Conservation (phyloP, 768 basidiomycete genomes). For the Psilocybe azurescens region DNA sequence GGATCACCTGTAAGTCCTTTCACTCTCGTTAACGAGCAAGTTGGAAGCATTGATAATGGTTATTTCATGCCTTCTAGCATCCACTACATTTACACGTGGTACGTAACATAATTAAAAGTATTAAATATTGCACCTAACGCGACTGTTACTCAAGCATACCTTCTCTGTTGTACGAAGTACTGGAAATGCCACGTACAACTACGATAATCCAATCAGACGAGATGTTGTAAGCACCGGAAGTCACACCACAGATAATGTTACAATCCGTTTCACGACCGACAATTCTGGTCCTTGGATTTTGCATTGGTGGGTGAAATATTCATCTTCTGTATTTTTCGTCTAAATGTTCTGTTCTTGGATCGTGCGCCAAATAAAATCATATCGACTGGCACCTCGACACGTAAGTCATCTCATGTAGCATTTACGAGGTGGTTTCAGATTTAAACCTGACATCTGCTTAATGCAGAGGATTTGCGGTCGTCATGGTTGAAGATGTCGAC, state of each 20-base stretch:
- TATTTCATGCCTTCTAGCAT: constrained; percentile 27
- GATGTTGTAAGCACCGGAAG: constrained; percentile 11
- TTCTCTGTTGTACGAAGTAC: constrained; percentile 46
- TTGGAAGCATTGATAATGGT: background rate
- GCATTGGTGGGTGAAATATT: constrained; percentile 25
- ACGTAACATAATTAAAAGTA: constrained; percentile 5
- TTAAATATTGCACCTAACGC: background rate
- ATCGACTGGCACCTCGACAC: constrained; percentile 51
- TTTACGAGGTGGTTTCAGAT: background rate
- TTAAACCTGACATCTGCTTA: background rate
- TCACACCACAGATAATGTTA: constrained; percentile 37
- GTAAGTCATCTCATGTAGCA: constrained; percentile 21
- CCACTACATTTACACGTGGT: constrained; percentile 50
- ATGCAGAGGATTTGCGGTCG: constrained; percentile 34
- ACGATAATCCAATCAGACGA: constrained; percentile 50
- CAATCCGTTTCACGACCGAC: constrained; percentile 62
- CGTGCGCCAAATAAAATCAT: constrained; percentile 10
- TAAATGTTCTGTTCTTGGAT: no score
- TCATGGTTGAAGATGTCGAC: constrained; percentile 31
- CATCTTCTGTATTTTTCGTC: no score
- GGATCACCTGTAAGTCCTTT: constrained; percentile 35
- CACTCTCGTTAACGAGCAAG: background rate
- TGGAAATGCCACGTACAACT: constrained; percentile 40
- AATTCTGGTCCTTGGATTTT: constrained; percentile 62
- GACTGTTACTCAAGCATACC: constrained; percentile 27